Conservation (phyloP, 331 rosid genomes). For the Arachis monticola region DNA sequence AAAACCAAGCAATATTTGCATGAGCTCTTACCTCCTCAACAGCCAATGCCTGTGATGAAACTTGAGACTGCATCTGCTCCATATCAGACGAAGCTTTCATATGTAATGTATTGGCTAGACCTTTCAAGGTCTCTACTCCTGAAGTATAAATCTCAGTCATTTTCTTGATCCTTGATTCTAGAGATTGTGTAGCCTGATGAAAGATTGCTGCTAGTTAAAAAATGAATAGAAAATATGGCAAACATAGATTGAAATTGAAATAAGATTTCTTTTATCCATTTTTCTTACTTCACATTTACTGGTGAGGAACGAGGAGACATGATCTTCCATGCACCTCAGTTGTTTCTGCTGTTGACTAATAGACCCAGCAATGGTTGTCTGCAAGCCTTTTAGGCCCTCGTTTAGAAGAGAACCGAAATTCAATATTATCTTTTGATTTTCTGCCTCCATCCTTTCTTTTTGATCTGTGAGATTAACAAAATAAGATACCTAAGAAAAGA, state of each 20-base stretch:
- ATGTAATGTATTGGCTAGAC: slow-evolving; percentile 63
- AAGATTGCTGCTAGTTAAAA: slow-evolving; percentile 28
- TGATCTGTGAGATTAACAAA: slow-evolving; percentile 52
- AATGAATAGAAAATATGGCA: background rate
- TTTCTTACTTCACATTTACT: slow-evolving; percentile 80
- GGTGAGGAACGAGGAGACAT: slow-evolving; percentile 58
- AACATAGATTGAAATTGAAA: slow-evolving; percentile 21
- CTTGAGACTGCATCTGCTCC: slow-evolving; percentile 61
- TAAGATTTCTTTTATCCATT: slow-evolving; percentile 14
- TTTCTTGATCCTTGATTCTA: slow-evolving; percentile 74
- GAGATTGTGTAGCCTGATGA: slow-evolving; percentile 69
- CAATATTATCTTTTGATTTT: slow-evolving; percentile 64
- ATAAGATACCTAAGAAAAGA: slow-evolving; percentile 13
- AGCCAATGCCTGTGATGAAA: slow-evolving; percentile 58
- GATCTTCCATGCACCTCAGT: slow-evolving; percentile 80
- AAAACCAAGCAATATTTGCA: slow-evolving; percentile 8
- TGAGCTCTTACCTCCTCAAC: slow-evolving; percentile 65
- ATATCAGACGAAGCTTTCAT: slow-evolving; percentile 71
- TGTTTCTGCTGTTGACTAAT: slow-evolving; percentile 78
- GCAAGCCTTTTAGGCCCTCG: slow-evolving; percentile 69
- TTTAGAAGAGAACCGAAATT: slow-evolving; percentile 76
- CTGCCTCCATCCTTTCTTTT: slow-evolving; percentile 75
- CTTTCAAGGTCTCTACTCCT: slow-evolving; percentile 69
- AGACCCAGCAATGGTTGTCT: slow-evolving; percentile 66
- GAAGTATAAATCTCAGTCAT: slow-evolving; percentile 66